Base-by-base conservation (phyloP, 2,329 filamentous ascomycete species). In the Rutstroemia sydowiana region DNA sequence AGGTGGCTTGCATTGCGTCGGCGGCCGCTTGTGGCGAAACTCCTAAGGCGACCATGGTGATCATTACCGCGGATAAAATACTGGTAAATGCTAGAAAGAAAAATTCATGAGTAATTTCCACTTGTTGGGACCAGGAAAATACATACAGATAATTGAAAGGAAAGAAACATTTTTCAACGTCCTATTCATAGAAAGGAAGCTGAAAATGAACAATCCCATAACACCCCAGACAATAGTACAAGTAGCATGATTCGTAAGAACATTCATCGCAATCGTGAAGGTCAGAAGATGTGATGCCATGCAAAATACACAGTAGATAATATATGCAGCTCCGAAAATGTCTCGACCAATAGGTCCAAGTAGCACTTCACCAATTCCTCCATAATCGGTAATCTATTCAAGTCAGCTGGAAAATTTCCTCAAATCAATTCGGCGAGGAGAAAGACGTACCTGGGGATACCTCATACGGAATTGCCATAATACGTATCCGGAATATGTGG, bases 401-500 rank as follows among this genome's bases (percentile, higher is more conserved):
- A 37, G 31, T 9, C 5, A 11, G 18, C 42, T 23, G 42, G 36
- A n/a, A 42, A 23, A 6, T 7, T 10, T 31, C 23, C 14, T 45
- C 13, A 13, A 26, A 3, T 1, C 1, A 13, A 9, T 5, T 11
- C 16, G 14, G 9, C 1, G 16, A 11, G 30, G 2, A 1, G 20
- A 23, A 41, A 2, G 2, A 23, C 48, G 39, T 51, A 82, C 70
- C 18, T 73, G 66, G 2, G 78, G 75, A 60, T 77, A 75, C 40
- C 64, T 68, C 49, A 75, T 65, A 59, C 79, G 79, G 68, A 82
- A 79, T 59, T 80, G 75, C 16, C 77, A 79, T 44, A 84, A 74
- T 5, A 82, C 72, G 59, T 75, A 81, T 42, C 79, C 78, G 2
- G 78, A 81, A 61, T 82, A 83, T n/a, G 74, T 78, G 2, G 79